A percentile compares a stretch with the other conserved stretches of the same genome.
Conservation (phyloP, 176 grass and related monocot genomes). For the Raddia distichophylla region DNA sequence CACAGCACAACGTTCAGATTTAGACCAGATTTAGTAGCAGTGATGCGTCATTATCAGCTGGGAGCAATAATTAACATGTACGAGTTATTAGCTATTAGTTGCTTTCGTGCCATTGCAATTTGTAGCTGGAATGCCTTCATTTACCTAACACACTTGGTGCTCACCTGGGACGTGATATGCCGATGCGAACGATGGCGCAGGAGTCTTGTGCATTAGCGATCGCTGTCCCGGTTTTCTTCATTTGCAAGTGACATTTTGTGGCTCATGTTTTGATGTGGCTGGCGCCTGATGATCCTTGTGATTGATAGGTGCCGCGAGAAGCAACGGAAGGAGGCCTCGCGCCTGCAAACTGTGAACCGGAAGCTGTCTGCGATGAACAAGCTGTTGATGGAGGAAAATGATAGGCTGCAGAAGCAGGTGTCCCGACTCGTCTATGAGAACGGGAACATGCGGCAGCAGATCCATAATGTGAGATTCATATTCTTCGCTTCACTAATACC, state of each 20-base stretch:
- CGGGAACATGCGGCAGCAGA: slow-evolving; percentile 77
- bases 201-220: slow-evolving; percentile 1
- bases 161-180: slow-evolving; percentile 38
- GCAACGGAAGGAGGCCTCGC: slow-evolving; percentile 91
- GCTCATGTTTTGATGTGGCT: slow-evolving; percentile 27
- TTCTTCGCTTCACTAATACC: background rate
- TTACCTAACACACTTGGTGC: slow-evolving; percentile 16
- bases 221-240: slow-evolving; percentile 26
- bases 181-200: background rate
- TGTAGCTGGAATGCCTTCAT: slow-evolving; percentile 30
- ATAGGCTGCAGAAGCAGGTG: slow-evolving; percentile 98
- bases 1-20: slow-evolving; percentile 39
- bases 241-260: slow-evolving; percentile 23
- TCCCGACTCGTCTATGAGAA: slow-evolving; percentile 95
- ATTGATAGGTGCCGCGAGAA: slow-evolving; percentile 88
- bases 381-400: slow-evolving; percentile 99
- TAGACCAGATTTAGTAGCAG: slow-evolving; percentile 21
- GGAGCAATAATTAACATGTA: slow-evolving; percentile 11
- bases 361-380: slow-evolving; percentile 99
- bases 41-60: slow-evolving; percentile 41
- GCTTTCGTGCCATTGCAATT: slow-evolving; percentile 24
- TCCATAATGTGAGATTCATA: slow-evolving; percentile 70
- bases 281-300: slow-evolving; percentile 19
- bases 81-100: slow-evolving; percentile 16
- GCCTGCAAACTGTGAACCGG: slow-evolving; percentile 90